phyloP scores from a whole-genome alignment of 2,329 filamentous ascomycete genomes.

The Fusarium sp. region DNA sequence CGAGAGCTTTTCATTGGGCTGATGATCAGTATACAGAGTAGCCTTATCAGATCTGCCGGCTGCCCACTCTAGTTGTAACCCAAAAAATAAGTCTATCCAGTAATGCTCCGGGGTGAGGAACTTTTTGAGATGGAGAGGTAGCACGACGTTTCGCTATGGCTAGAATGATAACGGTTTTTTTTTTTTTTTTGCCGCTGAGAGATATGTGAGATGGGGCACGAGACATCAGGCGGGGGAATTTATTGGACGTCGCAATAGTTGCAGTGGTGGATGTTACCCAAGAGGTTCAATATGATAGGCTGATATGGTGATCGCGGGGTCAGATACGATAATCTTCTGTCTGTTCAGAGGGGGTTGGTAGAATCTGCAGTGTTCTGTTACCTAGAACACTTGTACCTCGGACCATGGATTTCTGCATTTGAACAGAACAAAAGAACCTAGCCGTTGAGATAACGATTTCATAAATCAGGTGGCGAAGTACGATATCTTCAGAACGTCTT shows the following conservation, averaged over 20 bases:
- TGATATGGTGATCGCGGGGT: neutral
- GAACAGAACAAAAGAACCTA: neutral
- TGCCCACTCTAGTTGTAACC: conserved; percentile 10
- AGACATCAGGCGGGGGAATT: neutral
- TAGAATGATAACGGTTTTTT: neutral
- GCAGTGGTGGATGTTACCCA: neutral
- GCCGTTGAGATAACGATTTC: neutral
- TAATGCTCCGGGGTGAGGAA: neutral
- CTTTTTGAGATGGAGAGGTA: neutral
- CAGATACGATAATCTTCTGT: neutral
- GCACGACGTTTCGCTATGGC: neutral
- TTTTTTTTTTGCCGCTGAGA: neutral
- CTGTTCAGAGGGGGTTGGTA: neutral
- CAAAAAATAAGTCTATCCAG: neutral
- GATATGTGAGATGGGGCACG: neutral
- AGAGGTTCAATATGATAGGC: neutral
- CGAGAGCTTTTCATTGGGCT: neutral
- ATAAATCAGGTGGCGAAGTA: neutral
- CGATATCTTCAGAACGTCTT: too few species aligned
- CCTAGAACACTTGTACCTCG: neutral
- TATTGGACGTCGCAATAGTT: neutral
- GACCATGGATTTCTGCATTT: neutral
- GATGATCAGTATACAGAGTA: neutral
- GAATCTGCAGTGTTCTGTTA: neutral
- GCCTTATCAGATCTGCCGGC: conserved; percentile 29